Evolutionary conservation across 306 rosid species (phyloP), one percentile per base, ranked within the genome.

Genomic region (Ormosia emarginata): DNA sequence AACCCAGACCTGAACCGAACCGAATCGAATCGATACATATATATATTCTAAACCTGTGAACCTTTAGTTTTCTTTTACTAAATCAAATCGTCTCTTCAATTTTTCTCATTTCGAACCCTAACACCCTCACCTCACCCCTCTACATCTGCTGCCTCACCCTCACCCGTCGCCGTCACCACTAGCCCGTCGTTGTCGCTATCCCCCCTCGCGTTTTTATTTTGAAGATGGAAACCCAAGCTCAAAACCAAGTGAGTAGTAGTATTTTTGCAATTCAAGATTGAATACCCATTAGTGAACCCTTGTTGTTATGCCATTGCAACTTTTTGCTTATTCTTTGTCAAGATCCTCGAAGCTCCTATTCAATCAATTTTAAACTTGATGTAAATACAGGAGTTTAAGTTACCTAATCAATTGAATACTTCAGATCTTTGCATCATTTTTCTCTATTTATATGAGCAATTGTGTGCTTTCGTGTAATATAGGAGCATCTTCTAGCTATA

Each of bases 271-370:
- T 75, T 18, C 13, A 32, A 14, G 44, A 37, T 59, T 79, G 40
- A 32, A n/a, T 64, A 1, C 12, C 41, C 71, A 18, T 33, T 68
- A 40, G 9, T 36, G 18, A 67, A 40, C 2, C 65, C 14, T 61
- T 81, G 32, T 50, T 74, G 32, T 75, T 71, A 6, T 77, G 73
- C 34, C 55, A 58, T 74, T 82, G 74, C 43, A 36, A 44, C 37
- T 52, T 62, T 41, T 37, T 72, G 15, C 2, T 4, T 67, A 4
- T 66, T 17, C 4, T 61, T 9, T 74, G 50, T 61, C 55, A 14
- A n/a, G 33, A n/a, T 74, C 30, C 14, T 46, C 17, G 37, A 8
- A 13, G n/a, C 7, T 82, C n/a, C n/a, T n/a, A n/a, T n/a, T n/a
- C n/a, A n/a, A n/a, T n/a, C n/a, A n/a, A n/a, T n/a, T n/a, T n/a